phyloP scores from a whole-genome alignment of 805 yeast genomes.

The Maudiozyma pseudohumilis region DNA sequence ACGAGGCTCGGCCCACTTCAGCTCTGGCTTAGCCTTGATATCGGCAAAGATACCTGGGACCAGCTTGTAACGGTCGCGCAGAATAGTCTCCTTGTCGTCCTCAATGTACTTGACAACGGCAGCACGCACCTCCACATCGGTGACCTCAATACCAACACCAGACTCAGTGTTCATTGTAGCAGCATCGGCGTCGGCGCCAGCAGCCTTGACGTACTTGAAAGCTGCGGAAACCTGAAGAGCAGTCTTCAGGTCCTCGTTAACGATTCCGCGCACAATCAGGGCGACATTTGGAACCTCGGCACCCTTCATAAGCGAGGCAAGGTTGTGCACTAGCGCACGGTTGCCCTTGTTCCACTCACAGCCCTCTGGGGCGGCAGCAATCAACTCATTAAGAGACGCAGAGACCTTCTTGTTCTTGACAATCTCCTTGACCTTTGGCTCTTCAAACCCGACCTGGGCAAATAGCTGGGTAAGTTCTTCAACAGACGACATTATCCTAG shows the following conservation, averaged over 20 bases:
- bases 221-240: constrained; percentile 74
- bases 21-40: constrained; percentile 57
- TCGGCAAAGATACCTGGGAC: constrained; percentile 72
- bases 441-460: constrained; percentile 52
- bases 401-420: constrained; percentile 80
- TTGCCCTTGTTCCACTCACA: constrained; percentile 39
- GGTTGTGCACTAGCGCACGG: constrained; percentile 58
- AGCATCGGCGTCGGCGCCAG: constrained; percentile 35
- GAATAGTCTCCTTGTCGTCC: constrained; percentile 48
- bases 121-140: constrained; percentile 51
- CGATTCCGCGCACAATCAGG: constrained; percentile 50
- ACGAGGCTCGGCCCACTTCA: constrained; percentile 90
- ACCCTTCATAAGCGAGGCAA: constrained; percentile 64
- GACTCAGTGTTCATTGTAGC: constrained; percentile 51
- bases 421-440: constrained; percentile 68
- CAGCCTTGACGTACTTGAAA: constrained; percentile 54
- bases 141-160: constrained; percentile 74
- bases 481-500: constrained; percentile 24
- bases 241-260: constrained; percentile 53
- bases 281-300: constrained; percentile 38
- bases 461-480: constrained; percentile 31
- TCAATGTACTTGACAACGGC: constrained; percentile 53
- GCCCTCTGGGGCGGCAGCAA: constrained; percentile 32
- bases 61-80: constrained; percentile 64
- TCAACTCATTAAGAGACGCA: constrained; percentile 51